Evolutionary conservation across 148 eudicot species (phyloP), one percentile per base, ranked within the genome.

Genomic region (Camellia granthamiana): DNA sequence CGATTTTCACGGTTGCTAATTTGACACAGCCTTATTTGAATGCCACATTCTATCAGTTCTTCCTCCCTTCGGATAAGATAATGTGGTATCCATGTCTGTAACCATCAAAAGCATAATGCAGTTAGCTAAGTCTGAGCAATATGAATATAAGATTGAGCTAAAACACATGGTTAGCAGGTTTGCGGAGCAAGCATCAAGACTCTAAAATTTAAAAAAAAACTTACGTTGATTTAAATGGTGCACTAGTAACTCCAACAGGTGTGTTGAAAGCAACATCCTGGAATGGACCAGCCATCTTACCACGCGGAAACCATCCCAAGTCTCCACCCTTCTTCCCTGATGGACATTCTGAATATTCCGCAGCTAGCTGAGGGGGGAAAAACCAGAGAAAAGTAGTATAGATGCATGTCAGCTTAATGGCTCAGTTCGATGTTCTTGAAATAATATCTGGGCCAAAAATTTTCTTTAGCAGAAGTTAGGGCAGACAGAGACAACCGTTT

Each of bases 261-360:
- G 99, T 94, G 90, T 82, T 88, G 77, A 96, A 96, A 81, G 99
- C 98, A 84, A 96, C 99, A 14, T 96, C 99, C 91, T 96, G 99
- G 83, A 96, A 94, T 6, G 99, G 97, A 62, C 99, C 99, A 47
- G 99, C 99, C 99, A 96, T 96, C 88, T 96, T 96, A 62, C 99
- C 98, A 59, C 98, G 95, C 0, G 99, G 99, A 79, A 96, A 96
- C 99, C 99, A 96, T 85, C 99, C 98, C 2, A 96, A 86, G 79
- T 96, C 99, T 61, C 99, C 98, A 69, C 99, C 99, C 83, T 94
- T 94, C 87, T 96, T 96, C 54, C 95, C 99, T 12, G 99, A 96
- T 41, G 99, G 95, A 52, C 99, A 96, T 83, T 96, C 99, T 5
- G 99, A 96, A 84, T 92, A 96, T 80, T 90, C 94, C 80, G 98